phyloP scores from a whole-genome alignment of 1,284 basidiomycete genomes.

The Austroboletus novae-zelandiae region DNA sequence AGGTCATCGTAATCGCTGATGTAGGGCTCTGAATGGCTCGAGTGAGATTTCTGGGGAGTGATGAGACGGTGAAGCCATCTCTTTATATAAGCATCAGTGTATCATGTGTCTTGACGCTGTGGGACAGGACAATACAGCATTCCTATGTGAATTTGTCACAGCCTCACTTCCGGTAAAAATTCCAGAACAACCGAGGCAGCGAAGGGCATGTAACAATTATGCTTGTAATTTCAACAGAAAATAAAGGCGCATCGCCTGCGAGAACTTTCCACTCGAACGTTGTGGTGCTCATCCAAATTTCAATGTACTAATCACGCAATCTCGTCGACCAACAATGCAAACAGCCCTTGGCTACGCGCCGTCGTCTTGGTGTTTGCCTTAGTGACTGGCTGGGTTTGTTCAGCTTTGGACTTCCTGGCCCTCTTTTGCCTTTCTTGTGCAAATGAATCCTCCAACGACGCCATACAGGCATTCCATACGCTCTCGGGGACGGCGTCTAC shows the following conservation, averaged over 20 bases:
- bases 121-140: too few species aligned
- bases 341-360: conserved; percentile 17
- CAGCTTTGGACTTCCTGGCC: conserved; percentile 36
- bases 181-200: too few species aligned
- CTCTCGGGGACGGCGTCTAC: conserved; percentile 24
- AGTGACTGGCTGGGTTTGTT: conserved; percentile 6
- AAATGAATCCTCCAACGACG: conserved; percentile 51
- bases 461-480: conserved; percentile 48
- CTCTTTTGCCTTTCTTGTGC: conserved; percentile 44
- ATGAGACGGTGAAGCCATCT: too few species aligned
- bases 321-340: conserved; percentile 29
- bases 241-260: background rate
- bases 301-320: conserved; percentile 12
- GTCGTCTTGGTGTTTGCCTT: conserved; percentile 8
- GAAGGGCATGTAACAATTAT: too few species aligned
- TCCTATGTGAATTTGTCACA: too few species aligned
- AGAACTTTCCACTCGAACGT: background rate
- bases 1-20: conserved; percentile 1
- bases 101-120: too few species aligned
- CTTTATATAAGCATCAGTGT: too few species aligned
- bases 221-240: background rate
- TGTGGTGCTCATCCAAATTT: background rate
- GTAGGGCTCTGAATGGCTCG: background rate
- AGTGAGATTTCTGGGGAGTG: too few species aligned
- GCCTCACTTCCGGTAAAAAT: too few species aligned